Percentiles rank a stretch among this genome's conserved stretches.
Evolutionary conservation across 2,329 filamentous ascomycete species (phyloP).

Genomic region (Claviceps fusiformis): DNA sequence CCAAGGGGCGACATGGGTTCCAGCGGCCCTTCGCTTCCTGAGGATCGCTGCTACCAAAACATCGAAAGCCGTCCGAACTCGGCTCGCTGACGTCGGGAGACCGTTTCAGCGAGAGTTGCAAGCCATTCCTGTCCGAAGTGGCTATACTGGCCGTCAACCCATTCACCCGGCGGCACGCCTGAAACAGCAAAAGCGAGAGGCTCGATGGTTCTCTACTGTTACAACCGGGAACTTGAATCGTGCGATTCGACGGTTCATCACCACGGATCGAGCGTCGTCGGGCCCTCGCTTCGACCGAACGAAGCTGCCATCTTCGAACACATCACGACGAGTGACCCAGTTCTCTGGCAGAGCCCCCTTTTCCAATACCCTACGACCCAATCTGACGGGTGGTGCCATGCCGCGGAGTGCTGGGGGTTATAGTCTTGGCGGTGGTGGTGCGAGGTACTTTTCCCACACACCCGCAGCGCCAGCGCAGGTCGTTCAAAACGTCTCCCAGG

Average conservation of each 20-base stretch:
- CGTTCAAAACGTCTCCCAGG: constrained; percentile 87
- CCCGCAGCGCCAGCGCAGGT: constrained; percentile 80
- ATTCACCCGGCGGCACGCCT: constrained; percentile 39
- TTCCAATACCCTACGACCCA: constrained; percentile 76
- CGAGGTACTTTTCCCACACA: constrained; percentile 80
- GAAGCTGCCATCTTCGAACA: constrained; percentile 35
- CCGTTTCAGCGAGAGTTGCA: constrained; percentile 33
- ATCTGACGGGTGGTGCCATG: constrained; percentile 76
- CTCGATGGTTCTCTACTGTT: constrained; percentile 34
- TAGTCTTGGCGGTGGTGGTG: constrained; percentile 49
- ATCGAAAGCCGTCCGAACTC: constrained; percentile 36
- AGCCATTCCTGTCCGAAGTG: constrained; percentile 28
- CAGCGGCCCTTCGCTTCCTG: constrained; percentile 40
- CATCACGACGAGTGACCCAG: constrained; percentile 38
- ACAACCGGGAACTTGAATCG: constrained; percentile 29
- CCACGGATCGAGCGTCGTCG: constrained; percentile 19
- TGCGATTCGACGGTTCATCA: constrained; percentile 38
- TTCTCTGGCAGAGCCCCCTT: constrained; percentile 72
- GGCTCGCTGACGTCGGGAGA: constrained; percentile 30
- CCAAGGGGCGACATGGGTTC: constrained; percentile 43
- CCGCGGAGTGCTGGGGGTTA: constrained; percentile 87
- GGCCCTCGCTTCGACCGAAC: constrained; percentile 30
- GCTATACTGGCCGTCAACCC: constrained; percentile 31
- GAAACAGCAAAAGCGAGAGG: constrained; percentile 31
- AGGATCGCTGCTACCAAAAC: constrained; percentile 38